A percentile compares a stretch with the other conserved stretches of the same genome.
phyloP scores from a whole-genome alignment of 1,139 yeast species.

The Kodamaea arcana region DNA sequence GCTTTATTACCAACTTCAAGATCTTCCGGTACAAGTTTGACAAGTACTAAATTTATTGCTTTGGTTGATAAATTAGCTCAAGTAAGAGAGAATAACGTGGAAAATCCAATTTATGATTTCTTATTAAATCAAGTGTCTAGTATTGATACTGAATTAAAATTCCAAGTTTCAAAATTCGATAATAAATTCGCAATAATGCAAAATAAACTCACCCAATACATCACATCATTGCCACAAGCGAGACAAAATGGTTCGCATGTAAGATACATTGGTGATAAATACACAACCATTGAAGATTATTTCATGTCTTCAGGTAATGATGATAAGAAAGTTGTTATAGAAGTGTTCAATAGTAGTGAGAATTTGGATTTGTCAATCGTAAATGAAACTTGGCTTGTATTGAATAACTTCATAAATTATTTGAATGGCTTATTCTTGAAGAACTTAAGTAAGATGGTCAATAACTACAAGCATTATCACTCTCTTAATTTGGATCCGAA shows the following conservation, averaged over 20 bases:
- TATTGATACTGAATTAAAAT: conserved; percentile 32
- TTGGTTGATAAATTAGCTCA: conserved; percentile 52
- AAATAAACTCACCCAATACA: conserved; percentile 33
- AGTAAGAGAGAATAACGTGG: conserved; percentile 7
- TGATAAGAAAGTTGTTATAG: conserved; percentile 26
- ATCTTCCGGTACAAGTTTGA: conserved; percentile 4
- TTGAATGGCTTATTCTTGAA: conserved; percentile 30
- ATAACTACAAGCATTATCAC: conserved; percentile 36
- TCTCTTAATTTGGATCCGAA: conserved; percentile 26
- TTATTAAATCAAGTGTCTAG: conserved; percentile 32
- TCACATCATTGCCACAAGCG: conserved; percentile 28
- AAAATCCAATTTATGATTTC: conserved; percentile 64
- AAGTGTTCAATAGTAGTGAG: conserved; percentile 37
- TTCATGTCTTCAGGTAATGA: conserved; percentile 25
- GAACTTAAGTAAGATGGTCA: conserved; percentile 32
- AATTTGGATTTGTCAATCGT: conserved; percentile 41
- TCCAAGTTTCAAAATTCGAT: conserved; percentile 31
- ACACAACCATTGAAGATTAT: conserved; percentile 33
- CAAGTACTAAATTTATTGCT: conserved; percentile 42
- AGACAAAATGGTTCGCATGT: conserved; percentile 39
- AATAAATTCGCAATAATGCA: conserved; percentile 41
- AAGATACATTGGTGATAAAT: conserved; percentile 52
- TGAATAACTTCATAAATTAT: conserved; percentile 35
- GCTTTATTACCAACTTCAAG: conserved; percentile 12
- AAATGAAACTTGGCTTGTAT: conserved; percentile 45